A percentile compares a stretch with the other conserved stretches of the same genome.
phyloP scores from a whole-genome alignment of 2,329 filamentous ascomycete genomes.

The Cladophialophora carrionii region DNA sequence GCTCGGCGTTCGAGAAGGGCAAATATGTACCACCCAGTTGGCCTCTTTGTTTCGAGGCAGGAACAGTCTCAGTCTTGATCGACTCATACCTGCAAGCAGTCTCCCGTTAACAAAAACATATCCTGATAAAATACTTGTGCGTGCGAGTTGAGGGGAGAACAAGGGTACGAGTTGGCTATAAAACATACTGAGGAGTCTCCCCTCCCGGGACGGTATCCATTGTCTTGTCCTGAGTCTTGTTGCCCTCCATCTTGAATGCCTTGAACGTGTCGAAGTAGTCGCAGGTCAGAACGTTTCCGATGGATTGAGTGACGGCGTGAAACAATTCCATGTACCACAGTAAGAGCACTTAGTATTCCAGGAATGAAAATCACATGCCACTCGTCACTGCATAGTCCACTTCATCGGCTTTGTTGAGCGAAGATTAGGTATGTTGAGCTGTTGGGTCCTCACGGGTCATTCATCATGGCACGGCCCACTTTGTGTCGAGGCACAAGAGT shows the following conservation, averaged over 20 bases:
- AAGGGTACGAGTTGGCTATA: no score
- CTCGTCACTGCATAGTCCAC: not conserved
- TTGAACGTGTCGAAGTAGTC: conserved; percentile 36
- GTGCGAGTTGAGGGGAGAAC: not conserved
- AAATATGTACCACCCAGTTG: conserved; percentile 57
- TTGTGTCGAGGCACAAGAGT: not conserved
- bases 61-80: conserved; percentile 54
- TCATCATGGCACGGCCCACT: conserved; percentile 3
- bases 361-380: no score
- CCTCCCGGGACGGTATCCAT: conserved; percentile 65
- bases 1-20: not conserved
- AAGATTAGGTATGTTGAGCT: not conserved
- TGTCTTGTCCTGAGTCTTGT: conserved; percentile 45
- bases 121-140: not conserved
- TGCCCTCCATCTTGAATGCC: conserved; percentile 26
- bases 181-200: conserved; percentile 60
- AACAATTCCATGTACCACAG: conserved; percentile 38
- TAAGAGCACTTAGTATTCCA: not conserved
- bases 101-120: not conserved
- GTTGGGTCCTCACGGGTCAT: no score
- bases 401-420: conserved; percentile 14
- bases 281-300: conserved; percentile 37
- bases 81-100: conserved; percentile 60
- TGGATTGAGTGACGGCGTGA: conserved; percentile 33
- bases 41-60: conserved; percentile 59